Conservation (phyloP, 2,329 filamentous ascomycete species). For the Botryotinia convoluta region DNA sequence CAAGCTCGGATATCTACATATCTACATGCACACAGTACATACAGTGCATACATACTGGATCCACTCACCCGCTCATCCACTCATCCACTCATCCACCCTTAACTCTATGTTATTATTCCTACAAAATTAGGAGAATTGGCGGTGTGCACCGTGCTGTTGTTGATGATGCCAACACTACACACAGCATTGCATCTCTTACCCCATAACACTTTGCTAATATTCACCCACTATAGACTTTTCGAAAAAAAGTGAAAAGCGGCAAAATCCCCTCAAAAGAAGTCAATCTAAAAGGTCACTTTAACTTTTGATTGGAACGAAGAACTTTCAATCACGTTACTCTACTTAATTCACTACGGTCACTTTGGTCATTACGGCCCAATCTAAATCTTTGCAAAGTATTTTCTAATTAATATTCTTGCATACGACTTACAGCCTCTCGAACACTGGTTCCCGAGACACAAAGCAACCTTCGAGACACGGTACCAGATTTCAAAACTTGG, state of each 20-base stretch:
- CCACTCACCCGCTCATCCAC: conserved; percentile 3
- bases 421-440: conserved; percentile 27
- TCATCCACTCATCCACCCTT: conserved; percentile 18
- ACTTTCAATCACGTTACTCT: conserved; percentile 5
- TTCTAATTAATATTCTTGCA: conserved; percentile 16
- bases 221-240: conserved; percentile 13
- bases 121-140: conserved; percentile 28
- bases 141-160: conserved; percentile 28
- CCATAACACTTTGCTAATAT: conserved; percentile 21
- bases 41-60: conserved; percentile 8
- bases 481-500: conserved; percentile 29
- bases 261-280: conserved; percentile 1
- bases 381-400: background rate
- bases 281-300: background rate
- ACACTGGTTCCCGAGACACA: conserved; percentile 35
- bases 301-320: background rate
- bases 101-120: conserved; percentile 17
- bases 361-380: background rate
- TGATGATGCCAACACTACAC: conserved; percentile 18
- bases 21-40: conserved; percentile 24
- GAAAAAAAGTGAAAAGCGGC: conserved; percentile 8
- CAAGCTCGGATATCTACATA: conserved; percentile 34
- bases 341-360: background rate
- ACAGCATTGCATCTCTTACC: conserved; percentile 12
- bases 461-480: conserved; percentile 28